phyloP scores from a whole-genome alignment of 108 stramenopile species.

The Licmophora abbreviata region DNA sequence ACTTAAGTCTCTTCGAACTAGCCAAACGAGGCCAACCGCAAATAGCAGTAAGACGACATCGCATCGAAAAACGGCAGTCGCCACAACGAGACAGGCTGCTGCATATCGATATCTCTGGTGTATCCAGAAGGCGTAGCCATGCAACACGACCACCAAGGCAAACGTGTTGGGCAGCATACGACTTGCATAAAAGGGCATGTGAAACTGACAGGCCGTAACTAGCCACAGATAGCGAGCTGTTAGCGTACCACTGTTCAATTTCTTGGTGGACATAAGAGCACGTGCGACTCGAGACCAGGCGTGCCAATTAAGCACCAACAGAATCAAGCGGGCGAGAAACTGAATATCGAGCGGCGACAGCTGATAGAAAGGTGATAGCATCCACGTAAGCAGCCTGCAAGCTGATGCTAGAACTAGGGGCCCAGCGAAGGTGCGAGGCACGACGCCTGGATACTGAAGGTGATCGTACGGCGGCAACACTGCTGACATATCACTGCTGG shows the following conservation, averaged over 20 bases:
- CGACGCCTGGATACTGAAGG: conserved; percentile 61
- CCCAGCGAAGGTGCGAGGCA: conserved; percentile 74
- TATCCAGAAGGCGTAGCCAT: conserved; percentile 72
- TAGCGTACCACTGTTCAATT: conserved; percentile 6
- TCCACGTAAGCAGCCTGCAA: conserved; percentile 27
- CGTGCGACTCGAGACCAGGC: conserved; percentile 57
- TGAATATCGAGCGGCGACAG: conserved; percentile 52
- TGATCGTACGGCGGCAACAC: conserved; percentile 60
- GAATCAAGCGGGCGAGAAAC: conserved; percentile 48
- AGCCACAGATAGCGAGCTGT: conserved; percentile 49
- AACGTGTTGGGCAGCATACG: conserved; percentile 96
- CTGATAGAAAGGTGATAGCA: conserved; percentile 31
- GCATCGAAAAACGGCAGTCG: conserved; percentile 89
- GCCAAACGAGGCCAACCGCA: conserved; percentile 65
- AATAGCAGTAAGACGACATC: conserved; percentile 85
- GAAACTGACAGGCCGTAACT: conserved; percentile 84
- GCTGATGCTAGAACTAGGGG: conserved; percentile 43
- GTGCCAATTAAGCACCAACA: conserved; percentile 33
- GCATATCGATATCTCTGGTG: conserved; percentile 24
- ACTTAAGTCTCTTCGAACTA: conserved; percentile 44
- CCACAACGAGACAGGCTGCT: conserved; percentile 52
- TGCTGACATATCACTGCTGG: neutral
- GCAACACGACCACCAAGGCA: conserved; percentile 68
- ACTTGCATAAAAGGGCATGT: conserved; percentile 92
- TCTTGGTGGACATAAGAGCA: conserved; percentile 21